Conservation (phyloP, 116 monocot genomes). For the Phalaenopsis hybrid region DNA sequence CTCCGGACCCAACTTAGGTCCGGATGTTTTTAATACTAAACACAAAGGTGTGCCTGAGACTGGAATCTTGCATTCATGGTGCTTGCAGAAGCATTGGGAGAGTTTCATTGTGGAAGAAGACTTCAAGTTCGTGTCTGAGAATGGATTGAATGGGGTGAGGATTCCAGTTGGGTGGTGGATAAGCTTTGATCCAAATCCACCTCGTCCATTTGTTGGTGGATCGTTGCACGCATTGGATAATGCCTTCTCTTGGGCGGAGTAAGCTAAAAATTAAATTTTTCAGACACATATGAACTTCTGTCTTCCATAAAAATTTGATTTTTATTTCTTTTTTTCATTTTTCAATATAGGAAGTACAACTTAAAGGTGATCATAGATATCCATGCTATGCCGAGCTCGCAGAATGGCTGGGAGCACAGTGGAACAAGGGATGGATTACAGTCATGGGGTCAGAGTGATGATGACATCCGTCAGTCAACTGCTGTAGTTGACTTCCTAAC, state of each 20-base stretch:
- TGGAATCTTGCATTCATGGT: background rate
- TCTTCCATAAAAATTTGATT: too few relatives aligned
- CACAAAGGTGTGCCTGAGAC: too few relatives aligned
- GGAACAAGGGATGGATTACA: conserved; percentile 56
- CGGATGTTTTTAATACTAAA: too few relatives aligned
- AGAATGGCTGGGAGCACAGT: conserved; percentile 62
- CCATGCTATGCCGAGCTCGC: conserved; percentile 54
- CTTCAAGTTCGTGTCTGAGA: conserved; percentile 50
- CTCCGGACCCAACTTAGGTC: too few relatives aligned
- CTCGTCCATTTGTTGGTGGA: conserved; percentile 53
- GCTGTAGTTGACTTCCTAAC: conserved; percentile 57
- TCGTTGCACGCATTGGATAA: conserved; percentile 59
- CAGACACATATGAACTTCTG: too few relatives aligned
- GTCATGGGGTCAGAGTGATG: conserved; percentile 49
- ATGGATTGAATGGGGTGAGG: conserved; percentile 53
- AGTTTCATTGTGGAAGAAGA: conserved; percentile 61
- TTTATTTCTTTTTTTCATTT: background rate
- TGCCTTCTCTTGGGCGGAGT: conserved; percentile 76
- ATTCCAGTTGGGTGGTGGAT: conserved; percentile 97
- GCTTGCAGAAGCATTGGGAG: conserved; percentile 57
- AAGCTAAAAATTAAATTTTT: conserved; percentile 3
- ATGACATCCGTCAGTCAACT: conserved; percentile 38
- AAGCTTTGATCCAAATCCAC: conserved; percentile 45
- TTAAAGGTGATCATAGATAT: conserved; percentile 66
- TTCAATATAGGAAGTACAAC: conserved; percentile 38